Evolutionary conservation across 2,329 filamentous ascomycete genomes (phyloP), one percentile per base, ranked within the genome.

Genomic region (Aureobasidium sp.): DNA sequence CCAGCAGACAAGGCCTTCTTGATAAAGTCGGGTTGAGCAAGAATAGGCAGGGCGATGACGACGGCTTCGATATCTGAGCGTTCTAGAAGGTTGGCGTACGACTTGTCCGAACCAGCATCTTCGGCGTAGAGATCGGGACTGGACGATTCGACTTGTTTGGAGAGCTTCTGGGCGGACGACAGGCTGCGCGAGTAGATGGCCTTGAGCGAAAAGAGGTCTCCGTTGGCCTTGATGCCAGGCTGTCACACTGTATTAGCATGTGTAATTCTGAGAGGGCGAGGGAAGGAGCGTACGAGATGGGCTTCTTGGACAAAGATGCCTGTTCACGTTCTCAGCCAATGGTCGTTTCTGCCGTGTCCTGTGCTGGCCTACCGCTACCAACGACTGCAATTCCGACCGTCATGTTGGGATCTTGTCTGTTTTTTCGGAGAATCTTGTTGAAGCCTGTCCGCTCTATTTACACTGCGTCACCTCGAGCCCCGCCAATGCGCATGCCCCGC

Each of bases 151-250:
- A 77, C 72, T 22, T 78, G 75, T 2, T 73, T 70, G 17, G 75
- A 74, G 3, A 80, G 74, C 15, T 70, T 72, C 65, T 81, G 69
- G n/a, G 84, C 85, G 0, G 85, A 85, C 20, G 77, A 73, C 56
- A 83, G 77, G 12, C 83, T 84, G 58, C 86, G 83, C 3, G 85
- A 88, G 74, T 86, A 90, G 66, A 88, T 78, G 25, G 85, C 85
- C 73, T 84, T 87, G 66, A 90, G 79, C 1, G 62, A 59, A 14
- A 74, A 72, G 12, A 88, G 74, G 41, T 69, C 61, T 9, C 78
- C 70, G 60, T 75, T 78, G 31, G 80, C 78, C 66, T 82, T 75
- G 58, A 89, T 80, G 48, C 86, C 87, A 14, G 87, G 87, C 71
- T 78, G 63, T 52, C 67, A 63, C 45, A 66, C 49, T 15, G 25